Percentiles rank a stretch among this genome's conserved stretches.
These are phyloP conservation scores for Mallotus repandus DNA, from an alignment of 441 rosid species.

Conservation along the genomic window DNA sequence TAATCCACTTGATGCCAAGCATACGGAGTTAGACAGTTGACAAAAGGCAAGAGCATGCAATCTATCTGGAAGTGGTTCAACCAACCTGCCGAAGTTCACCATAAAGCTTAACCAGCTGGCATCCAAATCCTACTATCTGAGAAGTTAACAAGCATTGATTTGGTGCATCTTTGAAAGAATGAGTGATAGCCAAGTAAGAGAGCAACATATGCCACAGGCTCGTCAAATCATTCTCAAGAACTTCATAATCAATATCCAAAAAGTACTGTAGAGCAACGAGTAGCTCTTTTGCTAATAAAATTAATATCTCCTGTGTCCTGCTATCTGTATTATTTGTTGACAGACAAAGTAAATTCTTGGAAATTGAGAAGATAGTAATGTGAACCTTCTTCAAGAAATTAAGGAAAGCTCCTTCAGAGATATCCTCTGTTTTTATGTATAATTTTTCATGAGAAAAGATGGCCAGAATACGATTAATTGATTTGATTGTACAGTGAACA, in stretches of 20 bases:
- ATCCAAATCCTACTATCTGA: slow-evolving; percentile 51
- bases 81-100: slow-evolving; percentile 95
- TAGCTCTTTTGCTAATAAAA: slow-evolving; percentile 34
- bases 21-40: neutral
- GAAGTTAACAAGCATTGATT: slow-evolving; percentile 41
- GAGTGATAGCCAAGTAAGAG: slow-evolving; percentile 51
- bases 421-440: slow-evolving; percentile 76
- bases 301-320: slow-evolving; percentile 37
- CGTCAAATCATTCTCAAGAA: slow-evolving; percentile 62
- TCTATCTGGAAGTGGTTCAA: slow-evolving; percentile 21
- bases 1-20: slow-evolving; percentile 8
- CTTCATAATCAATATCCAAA: slow-evolving; percentile 81
- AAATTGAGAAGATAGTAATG: slow-evolving; percentile 48
- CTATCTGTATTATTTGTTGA: slow-evolving; percentile 31
- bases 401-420: slow-evolving; percentile 75
- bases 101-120: slow-evolving; percentile 75
- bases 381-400: slow-evolving; percentile 69
- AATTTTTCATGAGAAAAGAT: slow-evolving; percentile 51
- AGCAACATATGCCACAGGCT: slow-evolving; percentile 67
- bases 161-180: slow-evolving; percentile 37
- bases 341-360: slow-evolving; percentile 38
- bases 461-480: slow-evolving; percentile 56
- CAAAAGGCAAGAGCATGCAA: neutral
- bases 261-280: slow-evolving; percentile 53
- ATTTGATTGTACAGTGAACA: slow-evolving; percentile 48